Evolutionary conservation across 345 rosid species (phyloP).

Genomic region (Eucalyptus caleyi): DNA sequence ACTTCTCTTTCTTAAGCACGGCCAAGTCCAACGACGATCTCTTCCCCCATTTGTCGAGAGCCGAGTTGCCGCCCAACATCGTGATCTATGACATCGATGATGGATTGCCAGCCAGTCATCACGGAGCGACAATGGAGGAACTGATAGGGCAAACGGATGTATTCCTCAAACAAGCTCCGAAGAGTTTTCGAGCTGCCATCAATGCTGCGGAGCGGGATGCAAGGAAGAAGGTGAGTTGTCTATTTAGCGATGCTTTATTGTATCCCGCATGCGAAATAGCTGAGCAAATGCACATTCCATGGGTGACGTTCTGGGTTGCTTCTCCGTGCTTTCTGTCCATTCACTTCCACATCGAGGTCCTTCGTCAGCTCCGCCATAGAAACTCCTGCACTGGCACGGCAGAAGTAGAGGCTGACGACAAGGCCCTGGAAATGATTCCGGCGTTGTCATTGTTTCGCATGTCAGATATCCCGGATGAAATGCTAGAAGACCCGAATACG

Average conservation of each 20-base stretch:
- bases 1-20: background rate
- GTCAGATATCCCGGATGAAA: background rate
- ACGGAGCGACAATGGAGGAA: background rate
- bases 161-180: background rate
- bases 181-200: background rate
- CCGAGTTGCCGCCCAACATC: background rate
- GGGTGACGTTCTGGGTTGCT: background rate
- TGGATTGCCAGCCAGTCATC: background rate
- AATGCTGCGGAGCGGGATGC: background rate
- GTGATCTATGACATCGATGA: background rate
- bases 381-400: background rate
- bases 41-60: background rate
- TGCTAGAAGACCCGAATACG: background rate
- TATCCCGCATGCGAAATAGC: background rate
- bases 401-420: background rate
- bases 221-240: background rate
- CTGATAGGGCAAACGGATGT: background rate
- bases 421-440: background rate
- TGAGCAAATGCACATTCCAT: background rate
- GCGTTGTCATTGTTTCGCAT: background rate
- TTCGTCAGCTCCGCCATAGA: background rate
- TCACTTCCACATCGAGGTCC: background rate
- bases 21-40: background rate
- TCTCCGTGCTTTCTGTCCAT: background rate
- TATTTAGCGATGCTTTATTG: background rate